Conservation (phyloP, 1,284 basidiomycete genomes). For the Austroboletus niveus region DNA sequence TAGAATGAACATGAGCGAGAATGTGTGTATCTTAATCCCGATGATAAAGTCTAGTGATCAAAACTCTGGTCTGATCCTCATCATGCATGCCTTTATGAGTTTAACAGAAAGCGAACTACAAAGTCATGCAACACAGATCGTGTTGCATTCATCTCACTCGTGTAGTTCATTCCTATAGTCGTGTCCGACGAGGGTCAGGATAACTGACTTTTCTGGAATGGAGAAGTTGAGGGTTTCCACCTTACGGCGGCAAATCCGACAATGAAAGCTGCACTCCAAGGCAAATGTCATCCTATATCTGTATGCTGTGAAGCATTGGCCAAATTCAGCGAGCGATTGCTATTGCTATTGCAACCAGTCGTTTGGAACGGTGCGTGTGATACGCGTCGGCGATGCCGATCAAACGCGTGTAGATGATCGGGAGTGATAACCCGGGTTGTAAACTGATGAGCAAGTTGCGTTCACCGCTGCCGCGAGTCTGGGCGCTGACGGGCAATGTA, state of each 20-base stretch:
- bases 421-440: slow-evolving; percentile 70
- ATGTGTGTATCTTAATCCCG: slow-evolving; percentile 15
- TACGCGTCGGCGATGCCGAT: neutral
- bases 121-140: too few species aligned
- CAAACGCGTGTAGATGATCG: slow-evolving; percentile 66
- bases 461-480: neutral
- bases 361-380: slow-evolving; percentile 63
- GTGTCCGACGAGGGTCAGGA: too few species aligned
- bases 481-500: slow-evolving; percentile 28
- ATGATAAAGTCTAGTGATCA: slow-evolving; percentile 3
- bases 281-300: too few species aligned
- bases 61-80: neutral
- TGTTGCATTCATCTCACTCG: too few species aligned
- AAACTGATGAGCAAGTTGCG: slow-evolving; percentile 63
- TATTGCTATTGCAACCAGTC: slow-evolving; percentile 81
- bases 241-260: too few species aligned
- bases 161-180: too few species aligned
- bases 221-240: too few species aligned
- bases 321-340: slow-evolving; percentile 21
- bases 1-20: slow-evolving; percentile 2
- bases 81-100: too few species aligned
- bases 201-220: too few species aligned
- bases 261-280: too few species aligned
- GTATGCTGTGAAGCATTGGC: too few species aligned
- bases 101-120: too few species aligned